Evolutionary conservation across 2,329 filamentous ascomycete species (phyloP), one percentile per base, ranked within the genome.

Genomic region (Penicillium sp.): DNA sequence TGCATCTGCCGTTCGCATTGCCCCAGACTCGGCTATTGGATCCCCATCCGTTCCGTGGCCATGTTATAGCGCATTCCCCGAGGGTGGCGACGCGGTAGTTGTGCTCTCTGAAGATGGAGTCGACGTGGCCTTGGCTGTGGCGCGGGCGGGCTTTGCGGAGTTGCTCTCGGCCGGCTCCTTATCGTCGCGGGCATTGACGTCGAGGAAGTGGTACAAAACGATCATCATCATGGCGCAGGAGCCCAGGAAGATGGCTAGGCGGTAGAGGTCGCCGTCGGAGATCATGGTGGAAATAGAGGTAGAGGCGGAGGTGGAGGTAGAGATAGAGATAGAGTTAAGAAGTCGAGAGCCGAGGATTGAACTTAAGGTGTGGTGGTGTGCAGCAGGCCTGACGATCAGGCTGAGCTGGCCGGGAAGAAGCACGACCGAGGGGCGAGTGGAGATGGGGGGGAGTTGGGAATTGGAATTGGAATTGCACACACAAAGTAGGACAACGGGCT

Each of bases 161-260:
- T 25, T 12, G 42, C 11, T 25, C 15, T 45, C 41, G 39, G 42
- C 5, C 3, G 41, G 34, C 41, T 70, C 67, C 43, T 81, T 78
- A 59, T 88, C 84, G 66, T 84, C 84, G 66, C 84, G 82, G n/a
- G 91, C 86, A 74, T 99, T 98, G 81, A 96, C 86, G 76, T 98
- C 94, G 71, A 99, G 88, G 80, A 96, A 98, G 78, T 98, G 92
- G 79, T 99, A 98, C 31, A 96, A 79, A 34, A 99, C 88, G 67
- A 98, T 97, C 63, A 99, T 84, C 47, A 97, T 82, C 91, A 98
- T 94, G 64, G 94, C 88, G 42, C 88, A 86, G 57, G 88, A 90
- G 80, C 95, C 95, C 61, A 99, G 90, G 76, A 97, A 94, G 76
- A 98, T 88, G 76, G 95, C 93, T 34, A 99, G 86, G 63, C 86